phyloP scores from a whole-genome alignment of 176 grass and related monocot genomes.

The Oryza australiensis region DNA sequence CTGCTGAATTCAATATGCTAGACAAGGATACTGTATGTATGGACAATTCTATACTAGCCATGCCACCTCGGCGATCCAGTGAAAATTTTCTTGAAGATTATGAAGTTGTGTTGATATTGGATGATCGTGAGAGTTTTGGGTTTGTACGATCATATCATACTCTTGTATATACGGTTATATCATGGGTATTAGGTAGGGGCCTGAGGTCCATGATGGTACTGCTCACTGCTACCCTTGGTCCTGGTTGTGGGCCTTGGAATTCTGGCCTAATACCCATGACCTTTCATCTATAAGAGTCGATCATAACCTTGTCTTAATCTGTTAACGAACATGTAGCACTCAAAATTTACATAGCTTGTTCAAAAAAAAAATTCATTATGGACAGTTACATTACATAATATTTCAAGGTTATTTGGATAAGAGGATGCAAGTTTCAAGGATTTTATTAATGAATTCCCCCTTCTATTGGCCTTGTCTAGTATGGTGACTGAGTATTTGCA shows the following conservation, averaged over 20 bases:
- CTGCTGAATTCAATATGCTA: slow-evolving; percentile 35
- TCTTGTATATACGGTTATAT: slow-evolving; percentile 10
- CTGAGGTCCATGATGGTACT: too few relatives aligned
- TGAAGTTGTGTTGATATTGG: slow-evolving; percentile 85
- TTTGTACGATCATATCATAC: slow-evolving; percentile 44
- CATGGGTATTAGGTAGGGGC: too few relatives aligned
- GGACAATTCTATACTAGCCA: slow-evolving; percentile 52
- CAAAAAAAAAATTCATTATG: too few relatives aligned
- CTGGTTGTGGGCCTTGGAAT: too few relatives aligned
- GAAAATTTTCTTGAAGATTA: slow-evolving; percentile 78
- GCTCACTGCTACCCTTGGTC: too few relatives aligned
- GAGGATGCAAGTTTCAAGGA: slow-evolving; percentile 13
- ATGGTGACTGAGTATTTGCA: background rate
- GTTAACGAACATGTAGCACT: slow-evolving; percentile 14
- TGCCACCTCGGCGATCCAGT: slow-evolving; percentile 62
- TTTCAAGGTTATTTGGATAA: background rate
- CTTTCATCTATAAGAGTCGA: background rate
- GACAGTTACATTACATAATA: background rate
- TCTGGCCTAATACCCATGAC: background rate
- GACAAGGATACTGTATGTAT: slow-evolving; percentile 26
- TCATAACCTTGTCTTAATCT: slow-evolving; percentile 21
- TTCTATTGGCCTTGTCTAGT: too few relatives aligned
- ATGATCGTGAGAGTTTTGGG: slow-evolving; percentile 91
- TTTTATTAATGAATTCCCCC: slow-evolving; percentile 19
- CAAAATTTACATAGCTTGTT: slow-evolving; percentile 19